Conservation (phyloP, 768 basidiomycete species). For the Tremella fuciformis region DNA sequence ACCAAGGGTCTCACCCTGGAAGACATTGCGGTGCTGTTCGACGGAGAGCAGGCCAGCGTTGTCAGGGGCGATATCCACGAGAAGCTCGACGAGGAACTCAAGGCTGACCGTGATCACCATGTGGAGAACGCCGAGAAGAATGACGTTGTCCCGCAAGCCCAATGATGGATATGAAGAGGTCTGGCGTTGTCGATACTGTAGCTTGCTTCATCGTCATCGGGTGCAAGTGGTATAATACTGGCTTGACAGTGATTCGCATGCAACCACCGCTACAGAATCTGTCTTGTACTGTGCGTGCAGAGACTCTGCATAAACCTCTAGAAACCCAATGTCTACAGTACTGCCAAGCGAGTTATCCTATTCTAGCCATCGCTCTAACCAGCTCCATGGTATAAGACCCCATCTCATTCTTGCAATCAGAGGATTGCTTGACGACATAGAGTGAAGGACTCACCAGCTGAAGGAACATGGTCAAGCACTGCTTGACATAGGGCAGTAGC, state of each 20-base stretch:
- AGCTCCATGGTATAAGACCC: constrained; percentile 4
- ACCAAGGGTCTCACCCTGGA: constrained; percentile 24
- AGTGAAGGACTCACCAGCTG: background rate
- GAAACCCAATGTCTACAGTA: too few species aligned
- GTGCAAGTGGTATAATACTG: too few species aligned
- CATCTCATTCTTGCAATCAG: background rate
- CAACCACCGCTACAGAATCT: too few species aligned
- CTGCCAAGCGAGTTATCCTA: background rate
- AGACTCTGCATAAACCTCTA: too few species aligned
- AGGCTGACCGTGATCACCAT: background rate
- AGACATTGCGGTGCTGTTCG: constrained; percentile 27
- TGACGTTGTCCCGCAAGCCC: too few species aligned
- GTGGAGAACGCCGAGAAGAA: background rate
- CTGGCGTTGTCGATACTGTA: too few species aligned
- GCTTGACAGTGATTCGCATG: too few species aligned
- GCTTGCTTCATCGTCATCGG: too few species aligned
- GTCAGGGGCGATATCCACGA: constrained; percentile 1
- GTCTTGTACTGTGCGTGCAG: too few species aligned
- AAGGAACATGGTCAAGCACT: background rate
- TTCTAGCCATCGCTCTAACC: constrained; percentile 1
- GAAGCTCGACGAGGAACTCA: background rate
- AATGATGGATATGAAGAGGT: too few species aligned
- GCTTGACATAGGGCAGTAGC: constrained; percentile 1
- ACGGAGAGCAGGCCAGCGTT: constrained; percentile 19
- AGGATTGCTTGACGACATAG: background rate